Evolutionary conservation across 345 rosid species (phyloP).

Genomic region (Camelina hispida): DNA sequence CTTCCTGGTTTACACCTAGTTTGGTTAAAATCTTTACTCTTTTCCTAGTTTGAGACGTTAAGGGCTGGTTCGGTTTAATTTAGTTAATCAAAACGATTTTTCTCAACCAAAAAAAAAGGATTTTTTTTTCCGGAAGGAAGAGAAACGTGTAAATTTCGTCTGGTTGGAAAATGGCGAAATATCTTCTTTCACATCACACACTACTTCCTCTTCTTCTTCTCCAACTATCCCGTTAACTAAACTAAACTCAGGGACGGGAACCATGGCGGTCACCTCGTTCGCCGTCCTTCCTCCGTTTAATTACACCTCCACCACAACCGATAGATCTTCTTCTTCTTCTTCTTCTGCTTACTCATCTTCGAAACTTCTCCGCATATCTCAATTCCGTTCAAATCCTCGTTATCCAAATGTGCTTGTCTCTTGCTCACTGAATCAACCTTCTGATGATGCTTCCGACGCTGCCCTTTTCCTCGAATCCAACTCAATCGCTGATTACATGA

Average conservation of each 20-base stretch:
- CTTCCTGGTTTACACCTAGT: background rate
- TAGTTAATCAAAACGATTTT: background rate
- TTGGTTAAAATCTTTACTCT: background rate
- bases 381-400: constrained; percentile 32
- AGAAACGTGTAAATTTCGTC: constrained; percentile 39
- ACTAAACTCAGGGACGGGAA: constrained; percentile 23
- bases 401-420: constrained; percentile 36
- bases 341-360: constrained; percentile 44
- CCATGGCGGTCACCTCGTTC: constrained; percentile 59
- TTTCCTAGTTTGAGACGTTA: background rate
- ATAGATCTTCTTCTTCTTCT: constrained; percentile 47
- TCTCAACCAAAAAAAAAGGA: background rate
- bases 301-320: constrained; percentile 36
- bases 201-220: constrained; percentile 19
- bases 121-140: background rate
- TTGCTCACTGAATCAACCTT: constrained; percentile 41
- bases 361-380: constrained; percentile 33
- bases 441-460: constrained; percentile 57
- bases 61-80: background rate
- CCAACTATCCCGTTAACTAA: constrained; percentile 9
- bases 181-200: constrained; percentile 31
- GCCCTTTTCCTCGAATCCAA: constrained; percentile 58
- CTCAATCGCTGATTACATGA: constrained; percentile 85
- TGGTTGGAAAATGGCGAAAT: constrained; percentile 33
- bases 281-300: constrained; percentile 49